These are phyloP conservation scores for Capsella rubella DNA, from an alignment of 441 rosid genomes.

Conservation along the genomic window DNA sequence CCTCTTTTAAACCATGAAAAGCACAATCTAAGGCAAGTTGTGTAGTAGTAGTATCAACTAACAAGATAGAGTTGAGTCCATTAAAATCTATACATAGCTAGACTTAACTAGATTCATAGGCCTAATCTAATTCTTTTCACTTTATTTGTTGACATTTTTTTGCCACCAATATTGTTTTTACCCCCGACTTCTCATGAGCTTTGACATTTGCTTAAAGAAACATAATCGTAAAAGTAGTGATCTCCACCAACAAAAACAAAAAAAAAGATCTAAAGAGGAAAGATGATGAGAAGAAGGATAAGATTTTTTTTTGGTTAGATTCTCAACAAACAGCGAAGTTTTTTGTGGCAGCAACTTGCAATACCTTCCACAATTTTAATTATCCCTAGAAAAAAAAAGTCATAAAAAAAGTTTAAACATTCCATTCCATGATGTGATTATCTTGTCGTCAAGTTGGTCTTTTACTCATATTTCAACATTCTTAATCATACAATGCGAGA, in stretches of 20 bases:
- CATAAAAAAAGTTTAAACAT: slow-evolving; percentile 25
- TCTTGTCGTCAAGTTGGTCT: slow-evolving; percentile 37
- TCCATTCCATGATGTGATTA: slow-evolving; percentile 38
- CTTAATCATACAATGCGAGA: slow-evolving; percentile 33
- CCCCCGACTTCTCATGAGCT: slow-evolving; percentile 16
- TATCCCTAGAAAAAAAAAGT: slow-evolving; percentile 15
- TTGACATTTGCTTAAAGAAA: slow-evolving; percentile 37
- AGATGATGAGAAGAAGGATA: slow-evolving; percentile 21
- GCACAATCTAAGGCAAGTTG: slow-evolving; percentile 40
- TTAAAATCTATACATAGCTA: slow-evolving; percentile 34
- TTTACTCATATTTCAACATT: slow-evolving; percentile 29
- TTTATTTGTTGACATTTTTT: slow-evolving; percentile 37
- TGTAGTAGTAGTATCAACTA: background rate
- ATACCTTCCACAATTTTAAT: slow-evolving; percentile 26
- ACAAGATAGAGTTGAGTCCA: slow-evolving; percentile 33
- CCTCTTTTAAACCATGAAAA: slow-evolving; percentile 29
- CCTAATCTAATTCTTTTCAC: slow-evolving; percentile 24
- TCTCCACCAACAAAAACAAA: background rate
- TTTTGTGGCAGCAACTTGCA: slow-evolving; percentile 29
- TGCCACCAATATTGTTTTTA: background rate
- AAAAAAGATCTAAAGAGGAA: slow-evolving; percentile 9
- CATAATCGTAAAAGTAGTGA: background rate
- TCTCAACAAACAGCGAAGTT: slow-evolving; percentile 29
- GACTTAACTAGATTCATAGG: background rate
- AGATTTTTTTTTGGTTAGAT: slow-evolving; percentile 29